Percentiles rank a stretch among this genome's conserved stretches.
These are phyloP conservation scores for Penicillium diatomitis DNA, from an alignment of 495 filamentous ascomycete species.

Conservation along the genomic window DNA sequence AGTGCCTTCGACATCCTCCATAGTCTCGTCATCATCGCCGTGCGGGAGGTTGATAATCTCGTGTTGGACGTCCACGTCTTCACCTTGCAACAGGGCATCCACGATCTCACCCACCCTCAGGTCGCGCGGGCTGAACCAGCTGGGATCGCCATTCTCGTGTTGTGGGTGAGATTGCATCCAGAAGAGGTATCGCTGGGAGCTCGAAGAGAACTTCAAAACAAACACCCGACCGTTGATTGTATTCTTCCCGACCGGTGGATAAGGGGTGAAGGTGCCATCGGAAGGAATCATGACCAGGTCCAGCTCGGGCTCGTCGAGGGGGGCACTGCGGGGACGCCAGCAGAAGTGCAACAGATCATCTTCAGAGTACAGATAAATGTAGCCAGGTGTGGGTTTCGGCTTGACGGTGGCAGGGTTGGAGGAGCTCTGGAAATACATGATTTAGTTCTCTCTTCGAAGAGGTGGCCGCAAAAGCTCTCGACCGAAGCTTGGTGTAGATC, in stretches of 20 bases:
- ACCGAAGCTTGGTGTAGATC: neutral
- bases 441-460: too few species aligned
- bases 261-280: conserved; percentile 77
- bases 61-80: conserved; percentile 73
- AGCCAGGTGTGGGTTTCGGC: conserved; percentile 63
- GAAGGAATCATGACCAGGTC: conserved; percentile 86
- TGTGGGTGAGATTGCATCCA: conserved; percentile 90
- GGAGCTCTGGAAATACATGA: conserved; percentile 35
- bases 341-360: conserved; percentile 96
- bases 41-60: conserved; percentile 60
- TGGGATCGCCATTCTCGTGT: conserved; percentile 57
- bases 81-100: conserved; percentile 72
- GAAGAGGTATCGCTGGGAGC: conserved; percentile 83
- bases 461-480: too few species aligned
- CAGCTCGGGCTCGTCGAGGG: conserved; percentile 59
- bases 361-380: conserved; percentile 88
- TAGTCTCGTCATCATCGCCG: conserved; percentile 63
- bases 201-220: conserved; percentile 89
- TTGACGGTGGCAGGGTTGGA: conserved; percentile 56
- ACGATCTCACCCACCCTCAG: conserved; percentile 76
- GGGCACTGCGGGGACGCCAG: conserved; percentile 67
- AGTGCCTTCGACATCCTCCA: conserved; percentile 71
- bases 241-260: conserved; percentile 51
- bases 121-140: conserved; percentile 75
- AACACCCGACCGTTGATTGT: conserved; percentile 85